These are phyloP conservation scores for Annulohypoxylon truncatum DNA, from an alignment of 2,329 filamentous ascomycete genomes.

Conservation along the genomic window DNA sequence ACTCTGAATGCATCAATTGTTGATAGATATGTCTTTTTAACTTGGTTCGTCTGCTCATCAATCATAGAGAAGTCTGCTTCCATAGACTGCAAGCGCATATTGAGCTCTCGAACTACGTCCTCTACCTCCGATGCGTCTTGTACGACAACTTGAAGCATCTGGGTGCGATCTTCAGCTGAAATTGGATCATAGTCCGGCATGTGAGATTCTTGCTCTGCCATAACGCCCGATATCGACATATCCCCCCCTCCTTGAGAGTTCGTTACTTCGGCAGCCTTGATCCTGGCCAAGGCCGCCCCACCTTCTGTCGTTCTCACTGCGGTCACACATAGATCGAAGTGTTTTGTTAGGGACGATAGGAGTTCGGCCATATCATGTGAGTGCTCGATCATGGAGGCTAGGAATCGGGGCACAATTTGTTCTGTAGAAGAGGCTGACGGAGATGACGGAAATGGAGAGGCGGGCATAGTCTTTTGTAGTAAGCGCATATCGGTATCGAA, in stretches of 20 bases:
- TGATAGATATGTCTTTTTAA: slow-evolving; percentile 65
- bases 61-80: slow-evolving; percentile 76
- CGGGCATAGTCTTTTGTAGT: slow-evolving; percentile 69
- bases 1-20: slow-evolving; percentile 72
- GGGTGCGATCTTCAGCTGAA: slow-evolving; percentile 77
- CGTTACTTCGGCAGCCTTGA: slow-evolving; percentile 73
- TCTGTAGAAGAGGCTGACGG: slow-evolving; percentile 53
- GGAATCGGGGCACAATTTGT: slow-evolving; percentile 62
- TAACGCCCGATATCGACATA: slow-evolving; percentile 75
- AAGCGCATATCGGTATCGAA: slow-evolving; percentile 80
- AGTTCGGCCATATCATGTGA: slow-evolving; percentile 85
- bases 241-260: slow-evolving; percentile 59
- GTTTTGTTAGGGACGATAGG: slow-evolving; percentile 81
- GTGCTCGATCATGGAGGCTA: slow-evolving; percentile 75
- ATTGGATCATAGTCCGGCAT: slow-evolving; percentile 72
- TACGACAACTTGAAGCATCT: slow-evolving; percentile 85
- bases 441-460: slow-evolving; percentile 52
- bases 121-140: slow-evolving; percentile 76
- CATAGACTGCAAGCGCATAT: slow-evolving; percentile 80
- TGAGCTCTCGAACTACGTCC: slow-evolving; percentile 76
- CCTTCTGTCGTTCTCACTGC: slow-evolving; percentile 92
- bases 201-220: slow-evolving; percentile 66
- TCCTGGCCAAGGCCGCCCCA: slow-evolving; percentile 74
- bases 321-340: slow-evolving; percentile 93
- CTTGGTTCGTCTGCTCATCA: slow-evolving; percentile 68